Conservation (phyloP, 495 filamentous ascomycete genomes). For the Apodospora peruviana region DNA sequence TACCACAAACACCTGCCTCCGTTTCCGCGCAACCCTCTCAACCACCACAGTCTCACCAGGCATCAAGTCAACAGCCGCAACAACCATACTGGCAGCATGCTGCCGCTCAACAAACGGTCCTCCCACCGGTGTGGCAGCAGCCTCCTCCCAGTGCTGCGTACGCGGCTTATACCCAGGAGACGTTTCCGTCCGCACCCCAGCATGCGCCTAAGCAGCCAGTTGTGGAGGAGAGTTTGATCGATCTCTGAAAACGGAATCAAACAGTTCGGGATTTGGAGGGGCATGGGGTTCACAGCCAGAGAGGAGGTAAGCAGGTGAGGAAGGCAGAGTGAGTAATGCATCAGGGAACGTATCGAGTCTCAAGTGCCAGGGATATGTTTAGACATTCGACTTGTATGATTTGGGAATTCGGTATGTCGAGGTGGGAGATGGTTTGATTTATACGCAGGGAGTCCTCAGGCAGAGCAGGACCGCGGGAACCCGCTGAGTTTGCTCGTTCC, state of each 20-base stretch:
- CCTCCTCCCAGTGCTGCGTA: conserved; percentile 29
- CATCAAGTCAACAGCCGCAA: conserved; percentile 20
- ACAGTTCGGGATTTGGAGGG: too few species aligned
- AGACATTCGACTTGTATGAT: too few species aligned
- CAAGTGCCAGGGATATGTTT: too few species aligned
- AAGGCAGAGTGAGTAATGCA: too few species aligned
- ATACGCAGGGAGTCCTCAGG: too few species aligned
- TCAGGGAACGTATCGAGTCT: too few species aligned
- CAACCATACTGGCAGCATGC: conserved; percentile 39
- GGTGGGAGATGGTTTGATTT: too few species aligned
- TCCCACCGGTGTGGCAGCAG: conserved; percentile 41
- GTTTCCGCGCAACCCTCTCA: conserved; percentile 34
- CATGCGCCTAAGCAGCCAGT: conserved; percentile 58
- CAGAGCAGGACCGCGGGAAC: too few species aligned
- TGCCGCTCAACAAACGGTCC: conserved; percentile 28
- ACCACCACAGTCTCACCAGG: conserved; percentile 23
- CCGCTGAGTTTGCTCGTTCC: too few species aligned
- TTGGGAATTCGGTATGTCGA: too few species aligned
- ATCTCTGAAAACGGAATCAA: conserved; percentile 45
- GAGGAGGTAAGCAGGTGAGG: too few species aligned
- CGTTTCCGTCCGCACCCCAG: conserved; percentile 59
- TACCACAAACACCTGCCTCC: conserved; percentile 39
- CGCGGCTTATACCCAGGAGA: conserved; percentile 55
- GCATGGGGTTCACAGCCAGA: too few species aligned
- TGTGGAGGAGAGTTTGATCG: conserved; percentile 89